Base-by-base conservation (phyloP, 805 yeast genomes). In the Zygosaccharomyces pseudorouxii region DNA sequence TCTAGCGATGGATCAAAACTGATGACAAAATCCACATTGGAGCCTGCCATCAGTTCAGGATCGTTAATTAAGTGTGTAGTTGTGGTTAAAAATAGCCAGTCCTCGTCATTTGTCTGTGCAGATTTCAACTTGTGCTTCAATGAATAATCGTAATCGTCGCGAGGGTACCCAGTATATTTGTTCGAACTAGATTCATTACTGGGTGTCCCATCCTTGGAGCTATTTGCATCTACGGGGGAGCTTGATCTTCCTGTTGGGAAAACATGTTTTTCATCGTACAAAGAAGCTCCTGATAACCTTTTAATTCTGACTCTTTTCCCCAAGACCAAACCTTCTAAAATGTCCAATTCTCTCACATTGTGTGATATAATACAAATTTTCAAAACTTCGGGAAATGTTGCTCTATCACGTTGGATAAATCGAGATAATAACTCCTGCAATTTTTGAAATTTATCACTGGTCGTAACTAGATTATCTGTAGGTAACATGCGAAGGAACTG, bases 261-360 rank as follows among this genome's bases (percentile, higher is more conserved):
- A 22, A 46, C 46, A 42, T 57, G 60, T 38, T 56, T 58, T 45
- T 63, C 63, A 29, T 77, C 80, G 54, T 73, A 77, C 20, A 84
- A 64, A 16, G 83, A 77, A 0, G 80, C 73, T 12, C 88, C 87
- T 20, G 89, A 79, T 56, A 83, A 77, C 55, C 95, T 77, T 51
- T 75, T 76, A 59, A 85, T 84, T 52, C 76, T 75, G 33, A 87
- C 65, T 31, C 71, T 71, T 57, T 86, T 80, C 2, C 96, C 97
- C n/a, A 85, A 71, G 11, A 89, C 60, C 39, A 84, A 72, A 0
- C 90, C 86, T 64, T 89, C 97, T 5, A 89, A 73, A 40, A 89
- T 68, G 60, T 89, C 95, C 52, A 86, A 63, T 59, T 86, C 93
- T 59, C 84, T 82, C 19, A 82, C 74, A 56, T 74, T 77, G 31